Conservation (phyloP, 164 flowering plant genomes). For the Nymphaea colorata region DNA sequence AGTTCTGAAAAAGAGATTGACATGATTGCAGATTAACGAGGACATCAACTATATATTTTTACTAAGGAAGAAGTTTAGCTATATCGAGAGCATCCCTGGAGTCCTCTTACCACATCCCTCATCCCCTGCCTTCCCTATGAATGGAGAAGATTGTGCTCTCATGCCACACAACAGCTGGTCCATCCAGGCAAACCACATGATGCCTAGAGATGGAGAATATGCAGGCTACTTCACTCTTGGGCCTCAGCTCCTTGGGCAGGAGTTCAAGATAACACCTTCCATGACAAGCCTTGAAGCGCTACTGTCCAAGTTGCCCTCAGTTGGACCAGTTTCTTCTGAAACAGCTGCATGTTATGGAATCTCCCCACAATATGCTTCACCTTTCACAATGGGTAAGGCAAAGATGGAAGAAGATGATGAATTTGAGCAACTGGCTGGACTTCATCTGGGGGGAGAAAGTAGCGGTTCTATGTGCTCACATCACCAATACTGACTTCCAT, state of each 20-base stretch:
- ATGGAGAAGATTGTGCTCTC: constrained; percentile 15
- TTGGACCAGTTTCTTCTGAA: constrained; percentile 21
- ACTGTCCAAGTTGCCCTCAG: constrained; percentile 89
- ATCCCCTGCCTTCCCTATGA: constrained; percentile 46
- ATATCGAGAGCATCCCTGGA: constrained; percentile 92
- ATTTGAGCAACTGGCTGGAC: constrained; percentile 5
- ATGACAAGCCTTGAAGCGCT: constrained; percentile 97
- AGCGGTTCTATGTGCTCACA: not conserved
- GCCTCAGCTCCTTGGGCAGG: constrained; percentile 20
- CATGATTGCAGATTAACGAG: constrained; percentile 48
- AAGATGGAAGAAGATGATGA: constrained; percentile 6
- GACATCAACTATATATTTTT: constrained; percentile 69
- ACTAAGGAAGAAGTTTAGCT: constrained; percentile 67
- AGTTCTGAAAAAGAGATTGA: no score
- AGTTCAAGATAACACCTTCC: constrained; percentile 67
- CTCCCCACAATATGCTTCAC: constrained; percentile 31
- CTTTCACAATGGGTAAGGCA: constrained; percentile 25
- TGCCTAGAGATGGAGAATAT: not conserved
- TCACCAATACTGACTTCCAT: not conserved
- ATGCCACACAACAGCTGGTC: constrained; percentile 35
- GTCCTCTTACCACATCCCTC: constrained; percentile 93
- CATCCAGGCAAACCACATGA: not conserved
- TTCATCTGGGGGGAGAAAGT: not conserved
- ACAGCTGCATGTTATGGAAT: constrained; percentile 18
- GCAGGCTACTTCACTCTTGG: not conserved